Evolutionary conservation across 2,329 filamentous ascomycete species (phyloP), one percentile per base, ranked within the genome.

Genomic region (Penicillium sp.): DNA sequence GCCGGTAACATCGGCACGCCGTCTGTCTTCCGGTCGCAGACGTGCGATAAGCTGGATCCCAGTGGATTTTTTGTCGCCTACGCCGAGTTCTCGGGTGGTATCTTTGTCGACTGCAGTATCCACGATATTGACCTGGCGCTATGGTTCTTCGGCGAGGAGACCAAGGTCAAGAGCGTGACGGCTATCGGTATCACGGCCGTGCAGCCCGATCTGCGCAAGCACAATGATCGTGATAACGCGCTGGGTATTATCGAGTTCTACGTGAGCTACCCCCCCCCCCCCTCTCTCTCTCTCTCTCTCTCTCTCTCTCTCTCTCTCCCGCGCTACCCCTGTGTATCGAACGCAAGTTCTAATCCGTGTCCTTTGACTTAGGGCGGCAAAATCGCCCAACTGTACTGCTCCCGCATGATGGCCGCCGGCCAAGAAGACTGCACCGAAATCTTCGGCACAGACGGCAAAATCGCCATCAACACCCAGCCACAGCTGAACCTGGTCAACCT

Each of bases 21-120:
- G 1, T 81, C 83, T 6, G 79, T 89, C 46, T 79, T 89, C 65
- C 84, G 86, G 61, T 84, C 81, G 41, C 87, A 89, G 73, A 89
- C 87, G 0, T 88, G 86, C 73, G 87, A 90, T 74, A 87, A 85
- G 70, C 81, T 85, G 56, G 85, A 89, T 59, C 84, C 86, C 0
- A 81, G 79, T 0, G 87, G 87, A 43, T 89, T 89, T 79, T 89
- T 89, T 70, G 86, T 90, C 55, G 79, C 82, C 18, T 90, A 89
- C 73, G 85, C 87, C 11, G 78, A 86, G 66, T 87, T 84, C 74
- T 83, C 79, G 2, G 87, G 88, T 36, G 87, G 87, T 27, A 88
- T 89, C 69, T 90, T 90, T 66, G 87, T 89, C 56, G 88, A 90
- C 77, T 88, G 85, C 75, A 85, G 84, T 54, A 85, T 90, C 68